These are phyloP conservation scores for Ustulina deusta DNA, from an alignment of 2,329 filamentous ascomycete genomes.

Conservation along the genomic window DNA sequence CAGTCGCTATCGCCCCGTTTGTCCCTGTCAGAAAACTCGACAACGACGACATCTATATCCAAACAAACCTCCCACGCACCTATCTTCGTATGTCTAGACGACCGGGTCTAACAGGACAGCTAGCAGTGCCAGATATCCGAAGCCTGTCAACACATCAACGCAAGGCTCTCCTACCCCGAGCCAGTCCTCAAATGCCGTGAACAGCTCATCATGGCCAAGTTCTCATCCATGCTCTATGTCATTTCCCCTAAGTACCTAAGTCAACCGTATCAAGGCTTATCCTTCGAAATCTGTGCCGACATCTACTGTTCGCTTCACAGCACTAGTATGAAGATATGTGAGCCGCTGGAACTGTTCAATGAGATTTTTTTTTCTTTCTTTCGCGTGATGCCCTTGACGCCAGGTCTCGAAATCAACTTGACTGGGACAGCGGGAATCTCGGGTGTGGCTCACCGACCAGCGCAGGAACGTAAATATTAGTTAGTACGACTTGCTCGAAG, in stretches of 20 bases:
- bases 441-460: too few species aligned
- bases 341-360: not conserved
- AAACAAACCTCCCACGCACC: not conserved
- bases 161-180: not conserved
- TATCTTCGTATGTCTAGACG: not conserved
- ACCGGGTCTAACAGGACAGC: not conserved
- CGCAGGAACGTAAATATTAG: not conserved
- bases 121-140: not conserved
- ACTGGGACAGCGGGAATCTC: not conserved
- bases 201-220: too few species aligned
- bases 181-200: too few species aligned
- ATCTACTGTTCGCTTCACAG: not conserved
- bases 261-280: not conserved
- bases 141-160: not conserved
- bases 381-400: not conserved
- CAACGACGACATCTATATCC: not conserved
- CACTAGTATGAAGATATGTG: conserved; percentile 7
- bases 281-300: not conserved
- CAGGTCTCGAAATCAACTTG: not conserved
- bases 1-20: not conserved
- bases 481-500: not conserved
- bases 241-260: too few species aligned
- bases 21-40: not conserved
- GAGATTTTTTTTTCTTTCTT: not conserved
- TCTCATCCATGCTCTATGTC: too few species aligned